Conservation (phyloP, 495 filamentous ascomycete species). For the Glutinoglossum americanum region DNA sequence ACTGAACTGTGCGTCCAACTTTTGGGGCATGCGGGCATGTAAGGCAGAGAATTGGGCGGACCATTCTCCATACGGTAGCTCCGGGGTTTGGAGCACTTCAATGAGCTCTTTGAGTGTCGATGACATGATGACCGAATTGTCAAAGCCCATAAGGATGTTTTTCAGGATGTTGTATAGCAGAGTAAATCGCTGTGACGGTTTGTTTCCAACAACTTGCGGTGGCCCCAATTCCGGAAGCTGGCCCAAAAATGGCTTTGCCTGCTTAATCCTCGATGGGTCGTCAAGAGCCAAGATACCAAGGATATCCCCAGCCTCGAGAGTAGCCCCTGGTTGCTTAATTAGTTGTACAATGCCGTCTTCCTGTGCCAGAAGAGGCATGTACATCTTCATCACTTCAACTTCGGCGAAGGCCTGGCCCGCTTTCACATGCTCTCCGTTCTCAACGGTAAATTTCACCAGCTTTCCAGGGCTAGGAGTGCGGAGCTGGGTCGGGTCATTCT, state of each 20-base stretch:
- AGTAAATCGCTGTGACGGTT: slow-evolving; percentile 74
- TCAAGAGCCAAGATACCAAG: slow-evolving; percentile 94
- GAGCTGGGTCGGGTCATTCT: slow-evolving; percentile 96
- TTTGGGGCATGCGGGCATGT: slow-evolving; percentile 87
- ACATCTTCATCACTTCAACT: slow-evolving; percentile 99
- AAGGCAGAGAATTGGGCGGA: slow-evolving; percentile 84
- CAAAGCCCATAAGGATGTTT: slow-evolving; percentile 83
- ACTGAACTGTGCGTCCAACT: slow-evolving; percentile 59
- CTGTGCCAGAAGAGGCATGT: slow-evolving; percentile 94
- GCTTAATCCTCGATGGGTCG: slow-evolving; percentile 90
- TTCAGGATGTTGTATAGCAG: slow-evolving; percentile 54
- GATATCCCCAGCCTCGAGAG: slow-evolving; percentile 95
- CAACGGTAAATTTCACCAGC: slow-evolving; percentile 93
- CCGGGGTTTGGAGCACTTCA: slow-evolving; percentile 68
- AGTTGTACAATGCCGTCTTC: slow-evolving; percentile 94
- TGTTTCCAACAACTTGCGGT: slow-evolving; percentile 70
- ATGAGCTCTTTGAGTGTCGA: slow-evolving; percentile 73
- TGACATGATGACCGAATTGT: slow-evolving; percentile 94
- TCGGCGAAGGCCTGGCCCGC: slow-evolving; percentile 90
- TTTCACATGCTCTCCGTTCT: slow-evolving; percentile 86
- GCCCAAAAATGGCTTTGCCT: slow-evolving; percentile 86
- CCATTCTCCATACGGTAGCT: slow-evolving; percentile 94
- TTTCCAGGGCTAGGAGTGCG: slow-evolving; percentile 90
- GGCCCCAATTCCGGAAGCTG: slow-evolving; percentile 75
- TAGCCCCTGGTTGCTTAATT: slow-evolving; percentile 96